phyloP scores from a whole-genome alignment of 2,329 filamentous ascomycete species.

The Chaetomiaceae sp. region DNA sequence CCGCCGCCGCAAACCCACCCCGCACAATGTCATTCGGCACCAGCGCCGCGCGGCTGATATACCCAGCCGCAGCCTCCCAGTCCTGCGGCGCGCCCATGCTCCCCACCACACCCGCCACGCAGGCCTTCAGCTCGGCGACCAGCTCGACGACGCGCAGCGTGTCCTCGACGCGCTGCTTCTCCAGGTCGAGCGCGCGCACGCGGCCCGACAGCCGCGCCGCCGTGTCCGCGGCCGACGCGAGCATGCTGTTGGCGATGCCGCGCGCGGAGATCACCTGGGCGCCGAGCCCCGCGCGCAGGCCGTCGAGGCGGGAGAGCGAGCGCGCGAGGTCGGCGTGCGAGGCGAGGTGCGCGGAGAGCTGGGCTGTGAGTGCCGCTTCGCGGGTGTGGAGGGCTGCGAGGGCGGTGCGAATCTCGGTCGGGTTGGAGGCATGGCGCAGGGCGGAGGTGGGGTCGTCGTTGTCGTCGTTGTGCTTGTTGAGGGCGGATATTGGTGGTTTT shows the following conservation, averaged over 20 bases:
- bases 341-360: conserved; percentile 68
- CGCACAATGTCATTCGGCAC: conserved; percentile 75
- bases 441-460: conserved; percentile 24
- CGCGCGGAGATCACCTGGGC: conserved; percentile 80
- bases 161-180: conserved; percentile 85
- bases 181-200: conserved; percentile 80
- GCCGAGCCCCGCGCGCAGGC: conserved; percentile 81
- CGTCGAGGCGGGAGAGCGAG: conserved; percentile 79
- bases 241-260: conserved; percentile 82
- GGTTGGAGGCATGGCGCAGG: conserved; percentile 65
- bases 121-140: conserved; percentile 93
- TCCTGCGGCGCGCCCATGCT: conserved; percentile 98
- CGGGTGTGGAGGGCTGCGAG: conserved; percentile 69
- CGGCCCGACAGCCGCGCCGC: conserved; percentile 79
- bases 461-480: conserved; percentile 7
- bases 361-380: conserved; percentile 67
- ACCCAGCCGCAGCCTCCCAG: conserved; percentile 93
- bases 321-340: conserved; percentile 82
- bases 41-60: conserved; percentile 74
- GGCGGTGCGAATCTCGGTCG: conserved; percentile 72
- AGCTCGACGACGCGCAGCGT: conserved; percentile 91
- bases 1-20: conserved; percentile 81
- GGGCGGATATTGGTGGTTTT: conserved; percentile 10
- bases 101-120: conserved; percentile 86
- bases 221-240: conserved; percentile 77